Percentiles rank a stretch among this genome's conserved stretches.
Evolutionary conservation across 23 red algal species (phyloP).

Genomic region (Chondrus crispus): DNA sequence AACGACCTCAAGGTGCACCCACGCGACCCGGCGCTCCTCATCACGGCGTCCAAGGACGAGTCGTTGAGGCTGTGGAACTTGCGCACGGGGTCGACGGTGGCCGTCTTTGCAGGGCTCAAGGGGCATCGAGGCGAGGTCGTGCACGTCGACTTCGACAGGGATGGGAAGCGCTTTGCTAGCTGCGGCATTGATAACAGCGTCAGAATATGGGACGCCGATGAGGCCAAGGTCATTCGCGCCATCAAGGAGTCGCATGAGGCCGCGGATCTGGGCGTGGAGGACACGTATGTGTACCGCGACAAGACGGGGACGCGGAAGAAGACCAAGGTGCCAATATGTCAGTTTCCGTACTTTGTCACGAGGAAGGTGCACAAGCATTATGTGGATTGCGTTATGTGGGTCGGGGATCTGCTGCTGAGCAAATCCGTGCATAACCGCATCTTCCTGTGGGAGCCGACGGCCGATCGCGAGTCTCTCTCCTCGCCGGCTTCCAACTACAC

Average conservation of each 20-base stretch:
- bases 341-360: slow-evolving; percentile 78
- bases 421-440: slow-evolving; percentile 85
- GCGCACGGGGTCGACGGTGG: slow-evolving; percentile 64
- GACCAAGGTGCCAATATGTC: slow-evolving; percentile 64
- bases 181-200: slow-evolving; percentile 87
- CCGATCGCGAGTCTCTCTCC: slow-evolving; percentile 57
- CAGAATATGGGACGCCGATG: slow-evolving; percentile 58
- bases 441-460: slow-evolving; percentile 80
- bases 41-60: slow-evolving; percentile 83
- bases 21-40: slow-evolving; percentile 60
- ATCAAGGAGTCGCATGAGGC: slow-evolving; percentile 57
- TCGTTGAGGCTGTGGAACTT: slow-evolving; percentile 89
- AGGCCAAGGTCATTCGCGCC: slow-evolving; percentile 29
- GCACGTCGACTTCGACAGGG: slow-evolving; percentile 66
- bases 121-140: slow-evolving; percentile 90
- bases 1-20: slow-evolving; percentile 80
- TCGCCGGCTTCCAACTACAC: slow-evolving; percentile 66
- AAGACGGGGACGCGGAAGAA: slow-evolving; percentile 51
- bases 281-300: slow-evolving; percentile 41
- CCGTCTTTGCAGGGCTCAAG: slow-evolving; percentile 84
- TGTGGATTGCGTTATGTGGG: slow-evolving; percentile 86
- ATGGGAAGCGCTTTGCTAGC: slow-evolving; percentile 64
- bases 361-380: slow-evolving; percentile 88
- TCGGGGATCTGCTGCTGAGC: slow-evolving; percentile 84
- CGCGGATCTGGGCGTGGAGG: slow-evolving; percentile 47